These are phyloP conservation scores for Phalaenopsis hybrid DNA, from an alignment of 116 monocot species.

Conservation along the genomic window DNA sequence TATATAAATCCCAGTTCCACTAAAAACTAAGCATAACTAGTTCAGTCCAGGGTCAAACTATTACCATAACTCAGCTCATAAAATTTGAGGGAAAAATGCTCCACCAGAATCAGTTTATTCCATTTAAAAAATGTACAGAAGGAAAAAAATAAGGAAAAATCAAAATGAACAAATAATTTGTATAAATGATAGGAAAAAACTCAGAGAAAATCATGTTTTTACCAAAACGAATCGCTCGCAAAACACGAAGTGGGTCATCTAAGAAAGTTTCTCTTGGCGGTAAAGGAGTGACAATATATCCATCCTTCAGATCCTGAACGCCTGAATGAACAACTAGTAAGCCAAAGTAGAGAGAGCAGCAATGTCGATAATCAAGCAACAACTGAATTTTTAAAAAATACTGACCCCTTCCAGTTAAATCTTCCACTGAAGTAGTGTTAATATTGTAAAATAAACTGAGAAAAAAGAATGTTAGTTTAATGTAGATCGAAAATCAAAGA, in stretches of 20 bases:
- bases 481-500: not conserved
- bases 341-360: conserved; percentile 2
- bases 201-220: conserved; percentile 1
- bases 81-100: not conserved
- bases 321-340: conserved; percentile 31
- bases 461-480: not conserved
- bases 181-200: not conserved
- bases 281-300: conserved; percentile 79
- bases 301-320: conserved; percentile 67
- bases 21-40: not conserved
- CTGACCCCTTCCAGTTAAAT: conserved; percentile 88
- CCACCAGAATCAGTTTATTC: not conserved
- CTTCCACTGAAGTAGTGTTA: conserved; percentile 74
- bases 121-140: not conserved
- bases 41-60: not conserved
- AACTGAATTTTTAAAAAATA: not conserved
- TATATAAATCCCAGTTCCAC: not conserved
- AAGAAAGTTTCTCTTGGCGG: conserved; percentile 84
- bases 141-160: not conserved
- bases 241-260: conserved; percentile 97
- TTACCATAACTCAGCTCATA: not conserved
- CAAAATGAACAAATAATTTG: not conserved
- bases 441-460: conserved; percentile 90
- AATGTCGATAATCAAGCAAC: not conserved
- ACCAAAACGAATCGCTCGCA: conserved; percentile 98